phyloP scores from a whole-genome alignment of 1,284 basidiomycete genomes.

The Leccinum subrobustum region DNA sequence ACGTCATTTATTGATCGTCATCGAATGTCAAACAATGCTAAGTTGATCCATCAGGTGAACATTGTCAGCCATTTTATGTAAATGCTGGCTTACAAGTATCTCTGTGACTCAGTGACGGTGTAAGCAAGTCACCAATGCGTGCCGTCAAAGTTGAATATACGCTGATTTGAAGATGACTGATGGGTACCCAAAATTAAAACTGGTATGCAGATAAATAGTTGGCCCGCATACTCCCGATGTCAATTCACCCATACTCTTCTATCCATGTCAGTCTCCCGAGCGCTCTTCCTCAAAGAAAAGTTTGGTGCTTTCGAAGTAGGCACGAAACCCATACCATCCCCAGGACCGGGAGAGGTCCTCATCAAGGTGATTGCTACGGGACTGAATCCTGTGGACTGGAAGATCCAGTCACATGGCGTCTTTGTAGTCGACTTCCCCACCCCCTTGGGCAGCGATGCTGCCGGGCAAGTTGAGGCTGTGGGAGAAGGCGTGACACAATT shows the following conservation, averaged over 20 bases:
- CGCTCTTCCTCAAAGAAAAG: conserved; percentile 26
- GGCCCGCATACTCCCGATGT: not conserved
- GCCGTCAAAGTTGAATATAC: not conserved
- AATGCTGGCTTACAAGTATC: not conserved
- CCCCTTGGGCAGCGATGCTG: conserved; percentile 46
- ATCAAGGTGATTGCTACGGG: conserved; percentile 25
- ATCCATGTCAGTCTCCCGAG: conserved; percentile 19
- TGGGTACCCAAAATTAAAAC: not conserved
- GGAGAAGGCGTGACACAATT: conserved; percentile 43
- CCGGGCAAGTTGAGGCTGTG: conserved; percentile 46
- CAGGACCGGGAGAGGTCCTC: conserved; percentile 26
- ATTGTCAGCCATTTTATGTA: not conserved
- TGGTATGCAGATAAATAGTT: not conserved
- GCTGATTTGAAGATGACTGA: not conserved
- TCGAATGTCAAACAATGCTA: not conserved
- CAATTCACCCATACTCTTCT: not conserved
- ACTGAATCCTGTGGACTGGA: conserved; percentile 37
- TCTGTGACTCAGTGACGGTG: not conserved
- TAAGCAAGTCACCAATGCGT: conserved; percentile 1
- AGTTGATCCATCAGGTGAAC: not conserved
- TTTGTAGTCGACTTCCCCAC: conserved; percentile 33
- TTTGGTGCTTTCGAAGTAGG: conserved; percentile 20
- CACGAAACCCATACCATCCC: conserved; percentile 12
- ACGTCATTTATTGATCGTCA: too few species aligned
- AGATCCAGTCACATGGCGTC: conserved; percentile 32